Percentiles rank a stretch among this genome's conserved stretches.
These are phyloP conservation scores for Rhynchosporium secalis DNA, from an alignment of 2,329 filamentous ascomycete genomes.

Conservation along the genomic window DNA sequence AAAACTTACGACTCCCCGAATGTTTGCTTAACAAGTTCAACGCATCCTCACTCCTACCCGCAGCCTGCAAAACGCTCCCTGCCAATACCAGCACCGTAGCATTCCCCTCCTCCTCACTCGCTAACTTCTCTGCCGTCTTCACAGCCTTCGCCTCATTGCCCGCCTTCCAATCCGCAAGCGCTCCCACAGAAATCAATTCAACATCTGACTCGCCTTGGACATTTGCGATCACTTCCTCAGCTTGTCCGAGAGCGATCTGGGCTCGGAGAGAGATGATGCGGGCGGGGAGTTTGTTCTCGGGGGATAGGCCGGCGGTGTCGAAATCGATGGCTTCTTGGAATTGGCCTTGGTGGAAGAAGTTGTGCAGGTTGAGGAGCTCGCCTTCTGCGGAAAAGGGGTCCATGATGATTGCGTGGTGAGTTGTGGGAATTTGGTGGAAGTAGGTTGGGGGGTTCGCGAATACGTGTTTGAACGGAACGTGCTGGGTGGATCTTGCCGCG, in stretches of 20 bases:
- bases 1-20: conserved; percentile 73
- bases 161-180: conserved; percentile 66
- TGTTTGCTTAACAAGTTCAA: conserved; percentile 77
- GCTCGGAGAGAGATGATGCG: conserved; percentile 79
- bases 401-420: conserved; percentile 46
- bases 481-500: not conserved
- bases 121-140: conserved; percentile 64
- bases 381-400: conserved; percentile 71
- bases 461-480: conserved; percentile 28
- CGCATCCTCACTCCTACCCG: conserved; percentile 82
- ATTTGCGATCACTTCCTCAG: conserved; percentile 69
- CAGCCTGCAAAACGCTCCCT: conserved; percentile 78
- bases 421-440: conserved; percentile 14
- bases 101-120: conserved; percentile 68
- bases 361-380: conserved; percentile 71
- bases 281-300: conserved; percentile 74
- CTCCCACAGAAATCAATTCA: conserved; percentile 74
- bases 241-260: conserved; percentile 78
- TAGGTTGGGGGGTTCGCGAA: conserved; percentile 14
- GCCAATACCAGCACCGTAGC: conserved; percentile 76
- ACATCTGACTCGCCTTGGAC: conserved; percentile 65
- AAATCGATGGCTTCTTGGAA: conserved; percentile 85
- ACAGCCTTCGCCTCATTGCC: conserved; percentile 65
- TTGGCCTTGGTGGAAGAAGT: conserved; percentile 75
- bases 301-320: conserved; percentile 75